Conservation (phyloP, 1,284 basidiomycete genomes). For the Malassezia slooffiae region DNA sequence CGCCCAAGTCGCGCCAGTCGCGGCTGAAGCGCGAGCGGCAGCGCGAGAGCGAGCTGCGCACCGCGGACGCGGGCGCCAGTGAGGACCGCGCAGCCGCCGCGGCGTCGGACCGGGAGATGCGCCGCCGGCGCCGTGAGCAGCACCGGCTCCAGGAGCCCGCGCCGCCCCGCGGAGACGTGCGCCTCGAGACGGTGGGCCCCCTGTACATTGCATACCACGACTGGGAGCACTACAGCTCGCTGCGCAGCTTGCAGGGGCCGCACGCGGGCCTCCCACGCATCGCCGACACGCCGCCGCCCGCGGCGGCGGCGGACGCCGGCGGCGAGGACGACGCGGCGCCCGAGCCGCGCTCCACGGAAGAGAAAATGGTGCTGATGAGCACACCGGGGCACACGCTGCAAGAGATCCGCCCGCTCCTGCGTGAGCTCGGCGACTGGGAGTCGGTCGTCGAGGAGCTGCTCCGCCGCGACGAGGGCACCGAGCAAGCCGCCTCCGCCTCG, state of each 20-base stretch:
- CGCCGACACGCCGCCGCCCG: conserved; percentile 49
- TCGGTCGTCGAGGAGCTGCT: conserved; percentile 25
- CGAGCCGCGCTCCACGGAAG: conserved; percentile 18
- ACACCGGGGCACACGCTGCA: conserved; percentile 20
- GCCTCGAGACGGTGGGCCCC: conserved; percentile 34
- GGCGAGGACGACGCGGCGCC: conserved; percentile 9
- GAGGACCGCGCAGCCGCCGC: too few relatives aligned
- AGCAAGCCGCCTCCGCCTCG: too few relatives aligned
- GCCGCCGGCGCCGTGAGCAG: conserved; percentile 21
- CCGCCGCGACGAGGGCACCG: conserved; percentile 16
- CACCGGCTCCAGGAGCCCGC: conserved; percentile 12
- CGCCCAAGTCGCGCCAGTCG: conserved; percentile 25
- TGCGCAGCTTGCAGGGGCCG: conserved; percentile 72
- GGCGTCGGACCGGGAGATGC: conserved; percentile 21
- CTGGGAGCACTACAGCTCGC: conserved; percentile 88
- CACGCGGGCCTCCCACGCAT: conserved; percentile 66
- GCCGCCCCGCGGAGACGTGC: not conserved
- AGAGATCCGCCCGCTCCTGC: conserved; percentile 20
- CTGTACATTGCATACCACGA: conserved; percentile 53
- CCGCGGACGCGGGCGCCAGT: too few relatives aligned
- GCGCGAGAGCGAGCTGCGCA: too few relatives aligned
- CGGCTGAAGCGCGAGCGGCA: conserved; percentile 23
- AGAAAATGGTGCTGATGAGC: conserved; percentile 29
- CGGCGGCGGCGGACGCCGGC: not conserved
- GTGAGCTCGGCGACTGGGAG: conserved; percentile 24